Evolutionary conservation across 306 rosid genomes (phyloP), one percentile per base, ranked within the genome.

Genomic region (Cicer bijugum): DNA sequence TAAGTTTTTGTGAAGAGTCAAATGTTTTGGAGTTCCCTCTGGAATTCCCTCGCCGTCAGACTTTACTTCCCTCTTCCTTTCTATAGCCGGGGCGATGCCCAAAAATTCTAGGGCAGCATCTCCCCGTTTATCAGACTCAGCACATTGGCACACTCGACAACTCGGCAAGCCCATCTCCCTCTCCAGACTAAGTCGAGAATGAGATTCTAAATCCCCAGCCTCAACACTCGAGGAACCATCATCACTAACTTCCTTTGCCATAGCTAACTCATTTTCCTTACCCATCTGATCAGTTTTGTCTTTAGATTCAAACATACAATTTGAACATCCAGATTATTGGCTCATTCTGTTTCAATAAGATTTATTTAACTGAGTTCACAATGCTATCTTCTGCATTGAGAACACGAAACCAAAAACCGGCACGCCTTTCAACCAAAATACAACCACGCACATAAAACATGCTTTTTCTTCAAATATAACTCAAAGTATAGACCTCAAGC

Each of bases 61-160:
- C 67, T 75, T 72, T 12, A 75, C 67, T 70, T 85, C 89, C 65
- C 39, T 62, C 9, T 85, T 67, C 65, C 53, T 72, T 60, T 87
- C 90, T 66, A 67, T 55, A 59, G 65, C 51, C 0, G 98, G 89
- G 57, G 69, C 6, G 16, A 94, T 88, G 47, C 87, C 95, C 76
- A 94, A 75, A 80, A 86, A 85, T 75, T 81, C 95, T 79, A 94
- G 80, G 0, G 85, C 96, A 9, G 82, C 87, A 76, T 94, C 97
- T 47, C 95, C 99, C 78, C 86, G 84, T 77, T 86, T 87, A 79
- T 94, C 99, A 52, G 99, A 89, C 75, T 94, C 99, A 28, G 80
- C 59, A 74, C 99, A 89, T 40, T 94, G 99, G 83, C 99, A 94
- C 66, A 94, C 99, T n/a, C 98, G 98, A 74, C 99, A 94, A 51